Evolutionary conservation across 352 stramenopile genomes (phyloP).

Genomic region (Globisporangium apiculatum): DNA sequence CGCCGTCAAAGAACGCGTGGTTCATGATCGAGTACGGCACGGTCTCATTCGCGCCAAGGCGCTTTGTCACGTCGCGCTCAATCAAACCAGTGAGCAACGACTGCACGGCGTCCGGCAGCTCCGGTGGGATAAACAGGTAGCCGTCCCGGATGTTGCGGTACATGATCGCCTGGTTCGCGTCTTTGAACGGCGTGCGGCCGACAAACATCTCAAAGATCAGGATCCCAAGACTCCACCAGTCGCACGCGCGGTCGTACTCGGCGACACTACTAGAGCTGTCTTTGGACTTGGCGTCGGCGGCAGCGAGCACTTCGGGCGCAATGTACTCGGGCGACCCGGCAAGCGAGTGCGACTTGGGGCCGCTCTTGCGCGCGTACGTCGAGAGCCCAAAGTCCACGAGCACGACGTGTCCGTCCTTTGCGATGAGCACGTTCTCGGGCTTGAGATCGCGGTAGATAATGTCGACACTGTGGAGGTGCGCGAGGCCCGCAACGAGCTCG

Average conservation of each 20-base stretch:
- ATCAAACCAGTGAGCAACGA: constrained; percentile 76
- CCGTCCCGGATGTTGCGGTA: constrained; percentile 89
- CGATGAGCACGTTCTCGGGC: constrained; percentile 84
- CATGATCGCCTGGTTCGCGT: constrained; percentile 88
- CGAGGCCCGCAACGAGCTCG: constrained; percentile 70
- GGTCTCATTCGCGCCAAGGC: constrained; percentile 66
- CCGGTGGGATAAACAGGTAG: constrained; percentile 68
- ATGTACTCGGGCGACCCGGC: constrained; percentile 89
- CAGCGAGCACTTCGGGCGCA: constrained; percentile 84
- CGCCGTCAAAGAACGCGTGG: constrained; percentile 80
- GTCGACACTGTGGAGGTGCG: constrained; percentile 86
- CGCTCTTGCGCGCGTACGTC: constrained; percentile 53
- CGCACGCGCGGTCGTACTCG: constrained; percentile 75
- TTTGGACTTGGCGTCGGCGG: constrained; percentile 35
- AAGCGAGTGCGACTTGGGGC: constrained; percentile 61
- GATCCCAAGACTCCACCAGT: constrained; percentile 90
- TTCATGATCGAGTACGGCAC: constrained; percentile 87
- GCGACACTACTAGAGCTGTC: constrained; percentile 10
- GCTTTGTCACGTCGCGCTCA: constrained; percentile 59
- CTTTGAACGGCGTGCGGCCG: constrained; percentile 90
- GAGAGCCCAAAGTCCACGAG: constrained; percentile 90
- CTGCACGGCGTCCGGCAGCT: constrained; percentile 64
- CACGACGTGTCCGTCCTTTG: constrained; percentile 85
- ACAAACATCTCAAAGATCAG: constrained; percentile 89
- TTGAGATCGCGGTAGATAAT: constrained; percentile 89